Evolutionary conservation across 176 grass and related monocot species (phyloP).

Genomic region (Aegilops speltoides): DNA sequence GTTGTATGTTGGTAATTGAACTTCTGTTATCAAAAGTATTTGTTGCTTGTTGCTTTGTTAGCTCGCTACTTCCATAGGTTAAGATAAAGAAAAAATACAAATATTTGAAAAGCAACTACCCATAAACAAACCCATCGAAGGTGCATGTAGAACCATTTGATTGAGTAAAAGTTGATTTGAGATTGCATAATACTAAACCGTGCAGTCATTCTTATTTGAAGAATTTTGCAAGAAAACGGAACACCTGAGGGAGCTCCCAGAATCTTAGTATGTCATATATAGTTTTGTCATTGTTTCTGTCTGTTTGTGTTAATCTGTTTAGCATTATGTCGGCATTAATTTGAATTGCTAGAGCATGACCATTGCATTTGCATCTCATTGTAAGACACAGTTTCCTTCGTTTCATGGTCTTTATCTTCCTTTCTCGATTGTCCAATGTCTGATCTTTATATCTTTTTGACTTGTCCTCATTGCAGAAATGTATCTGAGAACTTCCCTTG

Average conservation of each 20-base stretch:
- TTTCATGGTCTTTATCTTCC: neutral
- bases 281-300: neutral
- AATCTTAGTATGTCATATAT: neutral
- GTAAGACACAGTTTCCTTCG: neutral
- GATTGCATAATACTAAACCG: neutral
- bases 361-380: neutral
- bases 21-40: constrained; percentile 21
- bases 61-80: neutral
- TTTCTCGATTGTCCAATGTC: neutral
- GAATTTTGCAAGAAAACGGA: neutral
- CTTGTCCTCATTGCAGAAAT: neutral
- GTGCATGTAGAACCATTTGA: neutral
- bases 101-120: neutral
- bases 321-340: neutral
- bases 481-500: constrained; percentile 14
- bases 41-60: neutral
- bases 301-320: neutral
- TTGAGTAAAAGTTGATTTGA: neutral
- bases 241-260: neutral
- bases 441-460: neutral
- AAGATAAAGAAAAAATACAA: neutral
- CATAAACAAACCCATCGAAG: constrained; percentile 5
- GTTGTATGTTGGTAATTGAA: neutral
- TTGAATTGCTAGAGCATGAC: neutral
- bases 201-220: neutral